phyloP scores from a whole-genome alignment of 169 alveolate genomes.

The Plasmodium knowlesi region DNA sequence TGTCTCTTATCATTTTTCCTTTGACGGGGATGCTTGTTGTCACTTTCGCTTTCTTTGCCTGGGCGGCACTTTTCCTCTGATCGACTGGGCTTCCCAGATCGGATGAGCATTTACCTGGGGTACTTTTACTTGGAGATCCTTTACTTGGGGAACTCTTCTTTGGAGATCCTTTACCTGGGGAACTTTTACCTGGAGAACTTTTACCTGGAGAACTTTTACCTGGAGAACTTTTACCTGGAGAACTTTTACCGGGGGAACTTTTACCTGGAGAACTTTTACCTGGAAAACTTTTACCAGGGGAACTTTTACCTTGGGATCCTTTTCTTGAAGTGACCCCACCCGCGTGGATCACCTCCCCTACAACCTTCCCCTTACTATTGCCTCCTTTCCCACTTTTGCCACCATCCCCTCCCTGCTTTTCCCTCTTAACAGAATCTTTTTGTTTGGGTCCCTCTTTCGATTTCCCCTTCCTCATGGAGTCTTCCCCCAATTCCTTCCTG shows the following conservation, averaged over 20 bases:
- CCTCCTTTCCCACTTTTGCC: neutral
- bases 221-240: neutral
- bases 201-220: neutral
- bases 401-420: neutral
- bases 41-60: neutral
- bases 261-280: neutral
- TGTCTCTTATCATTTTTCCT: neutral
- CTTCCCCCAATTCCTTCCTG: neutral
- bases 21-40: neutral
- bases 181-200: neutral
- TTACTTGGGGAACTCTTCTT: too few relatives aligned
- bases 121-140: neutral
- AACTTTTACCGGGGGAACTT: neutral
- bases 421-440: neutral
- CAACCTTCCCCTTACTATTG: neutral
- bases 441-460: neutral
- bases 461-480: neutral
- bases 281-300: neutral
- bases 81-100: neutral
- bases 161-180: neutral
- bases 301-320: neutral
- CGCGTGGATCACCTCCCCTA: neutral
- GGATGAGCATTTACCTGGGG: neutral
- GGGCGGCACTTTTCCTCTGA: neutral
- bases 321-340: neutral